Evolutionary conservation across 1,284 basidiomycete species (phyloP), one percentile per base, ranked within the genome.

Genomic region (Limonomyces culmigenus): DNA sequence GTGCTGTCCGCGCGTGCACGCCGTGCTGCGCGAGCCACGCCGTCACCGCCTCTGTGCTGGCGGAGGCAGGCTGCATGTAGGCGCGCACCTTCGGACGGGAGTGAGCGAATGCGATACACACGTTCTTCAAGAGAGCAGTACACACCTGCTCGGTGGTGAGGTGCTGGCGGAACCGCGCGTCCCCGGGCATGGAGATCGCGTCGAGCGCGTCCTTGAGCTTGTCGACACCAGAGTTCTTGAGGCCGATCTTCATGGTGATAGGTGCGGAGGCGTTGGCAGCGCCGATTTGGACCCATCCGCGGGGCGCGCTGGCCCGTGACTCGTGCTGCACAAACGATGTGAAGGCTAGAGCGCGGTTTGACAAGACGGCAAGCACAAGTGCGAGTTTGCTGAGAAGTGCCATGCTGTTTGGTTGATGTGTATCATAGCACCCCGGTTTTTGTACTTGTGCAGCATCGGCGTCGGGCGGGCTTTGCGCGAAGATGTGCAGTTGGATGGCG

Each of bases 191-290:
- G 41, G 50, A 51, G 37, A 53, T 50, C n/a, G 45, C 50, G 41
- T 42, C 43, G 15, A 61, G 51, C 15, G 42, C 50, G 33, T 52
- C 39, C 39, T 58, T 51, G 19, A 63, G 54, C n/a, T 55, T 58
- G 5, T 43, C 43, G 35, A 52, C 45, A 41, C 61, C 39, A 42
- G 39, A 45, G 43, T 56, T 54, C 27, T 45, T 47, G 35, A 59
- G 52, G 13, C 51, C 56, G 16, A 59, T 45, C 18, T 53, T 51
- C 34, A 58, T 40, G 41, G 48, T 50, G 29, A 59, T 44, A 11
- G 39, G 41, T 14, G 46, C 39, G 34, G 49, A 43, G 14, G 46
- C 39, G 3, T 48, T 32, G 2, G 56, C 51, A n/a, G 51, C 34
- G 25, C 48, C 50, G 14, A 34, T 31, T 33, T 48, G 40, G 11